Conservation (phyloP, 1,284 basidiomycete genomes). For the Papiliotrema fonsecae region DNA sequence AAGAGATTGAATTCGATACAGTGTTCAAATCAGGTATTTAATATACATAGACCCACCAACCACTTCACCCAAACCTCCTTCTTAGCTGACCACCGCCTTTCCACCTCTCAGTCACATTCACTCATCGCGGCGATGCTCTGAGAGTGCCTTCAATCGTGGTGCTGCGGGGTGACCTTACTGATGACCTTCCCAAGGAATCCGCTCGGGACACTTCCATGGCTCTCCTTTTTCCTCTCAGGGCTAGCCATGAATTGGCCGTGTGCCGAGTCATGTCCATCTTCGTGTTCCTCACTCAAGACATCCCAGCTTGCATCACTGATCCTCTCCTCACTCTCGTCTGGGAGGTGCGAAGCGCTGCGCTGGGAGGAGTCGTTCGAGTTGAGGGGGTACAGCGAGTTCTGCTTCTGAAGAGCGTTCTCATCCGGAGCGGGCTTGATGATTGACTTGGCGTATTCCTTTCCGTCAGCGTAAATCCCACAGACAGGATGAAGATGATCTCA, state of each 20-base stretch:
- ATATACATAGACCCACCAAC: too few species aligned
- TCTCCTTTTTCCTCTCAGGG: not conserved
- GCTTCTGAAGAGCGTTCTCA: not conserved
- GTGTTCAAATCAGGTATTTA: too few species aligned
- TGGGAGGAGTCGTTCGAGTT: not conserved
- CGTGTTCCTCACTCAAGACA: not conserved
- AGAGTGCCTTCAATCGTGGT: too few species aligned
- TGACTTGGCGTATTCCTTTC: constrained; percentile 69
- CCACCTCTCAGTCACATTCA: too few species aligned
- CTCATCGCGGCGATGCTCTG: too few species aligned
- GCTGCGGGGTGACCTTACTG: not conserved
- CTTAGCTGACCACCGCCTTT: too few species aligned
- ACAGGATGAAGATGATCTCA: not conserved
- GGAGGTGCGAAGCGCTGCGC: not conserved
- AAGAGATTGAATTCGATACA: too few species aligned
- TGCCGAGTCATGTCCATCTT: not conserved
- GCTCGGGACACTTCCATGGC: not conserved
- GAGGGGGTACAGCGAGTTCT: constrained; percentile 1
- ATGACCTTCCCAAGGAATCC: not conserved
- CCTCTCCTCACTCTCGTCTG: not conserved
- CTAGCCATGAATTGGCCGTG: not conserved
- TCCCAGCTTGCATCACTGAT: constrained; percentile 1
- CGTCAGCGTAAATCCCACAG: not conserved
- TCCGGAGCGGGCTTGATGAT: constrained; percentile 59
- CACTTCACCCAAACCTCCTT: too few species aligned